Evolutionary conservation across 768 basidiomycete genomes (phyloP), one percentile per base, ranked within the genome.

Genomic region (Macrolepiota albuminosa): DNA sequence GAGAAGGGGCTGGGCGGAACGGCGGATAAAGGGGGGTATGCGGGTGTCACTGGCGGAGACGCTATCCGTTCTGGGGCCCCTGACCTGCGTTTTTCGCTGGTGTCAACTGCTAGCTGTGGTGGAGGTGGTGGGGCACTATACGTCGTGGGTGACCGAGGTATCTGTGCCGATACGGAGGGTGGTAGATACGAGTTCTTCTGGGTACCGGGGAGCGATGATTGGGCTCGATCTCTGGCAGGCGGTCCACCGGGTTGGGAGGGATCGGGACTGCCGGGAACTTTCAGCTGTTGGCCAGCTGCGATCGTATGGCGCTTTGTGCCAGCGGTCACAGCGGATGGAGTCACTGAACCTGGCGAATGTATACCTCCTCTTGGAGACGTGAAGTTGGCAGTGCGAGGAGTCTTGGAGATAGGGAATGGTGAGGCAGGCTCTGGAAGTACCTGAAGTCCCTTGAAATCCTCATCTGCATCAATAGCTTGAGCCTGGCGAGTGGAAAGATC

Each of bases 341-440:
- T 73, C 34, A 67, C 46, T 36, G 69, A 62, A 18, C 60, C 60
- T n/a, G 64, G 57, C 6, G 69, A 66, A 43, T 57, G 63, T 31
- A 51, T 39, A 45, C 57, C 56, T 14, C 59, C 56, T 24, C 42
- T 62, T 36, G 69, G 61, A 24, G 68, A 63, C 26, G 60, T 50
- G 11, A 69, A 67, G 3, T 59, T 54, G 18, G 67, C 53, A 11
- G 66, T 65, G 36, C 64, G 66, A 24, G 54, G 65, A 18, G 75
- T 69, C 34, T 66, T 73, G 43, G 71, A 74, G 11, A 64, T 74
- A 7, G 90, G 91, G 71, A 93, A 93, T 0, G 92, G 92, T 0
- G 92, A 90, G 2, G 90, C 80, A 10, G 90, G 91, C 58, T 89
- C 87, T 0, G 89, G 90, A 18, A 91, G 77, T 8, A 78, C 82